Evolutionary conservation across 257 asterid species (phyloP).

Genomic region (Rehmannia glutinosa): DNA sequence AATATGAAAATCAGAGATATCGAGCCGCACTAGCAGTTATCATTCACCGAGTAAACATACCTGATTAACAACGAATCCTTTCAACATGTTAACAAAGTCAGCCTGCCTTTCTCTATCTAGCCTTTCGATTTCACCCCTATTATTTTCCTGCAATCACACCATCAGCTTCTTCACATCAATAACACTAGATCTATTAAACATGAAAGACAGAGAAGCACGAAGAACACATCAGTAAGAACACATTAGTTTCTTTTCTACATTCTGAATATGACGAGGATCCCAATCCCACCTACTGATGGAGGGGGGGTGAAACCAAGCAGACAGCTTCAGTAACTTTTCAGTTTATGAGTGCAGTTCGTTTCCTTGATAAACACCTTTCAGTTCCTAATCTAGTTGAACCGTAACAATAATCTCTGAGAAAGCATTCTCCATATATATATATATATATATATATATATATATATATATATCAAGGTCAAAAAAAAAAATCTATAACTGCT

Average conservation of each 20-base stretch:
- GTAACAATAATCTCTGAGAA: not conserved
- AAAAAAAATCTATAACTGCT: not conserved
- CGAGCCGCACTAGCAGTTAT: not conserved
- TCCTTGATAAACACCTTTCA: not conserved
- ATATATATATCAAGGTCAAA: not conserved
- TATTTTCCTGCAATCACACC: conserved; percentile 69
- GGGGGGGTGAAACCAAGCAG: not conserved
- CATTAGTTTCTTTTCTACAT: not conserved
- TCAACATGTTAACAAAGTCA: conserved; percentile 82
- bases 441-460: no score
- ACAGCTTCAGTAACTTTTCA: not conserved
- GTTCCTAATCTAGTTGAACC: not conserved
- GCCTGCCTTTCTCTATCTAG: conserved; percentile 64
- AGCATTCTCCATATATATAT: no score
- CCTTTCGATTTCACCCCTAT: conserved; percentile 76
- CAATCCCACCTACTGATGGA: not conserved
- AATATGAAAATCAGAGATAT: conserved; percentile 1
- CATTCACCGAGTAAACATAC: conserved; percentile 29
- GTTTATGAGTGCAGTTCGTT: not conserved
- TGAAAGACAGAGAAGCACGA: not conserved
- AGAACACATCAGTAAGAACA: not conserved
- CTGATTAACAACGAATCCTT: conserved; percentile 82
- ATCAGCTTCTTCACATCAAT: conserved; percentile 8
- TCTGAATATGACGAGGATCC: not conserved
- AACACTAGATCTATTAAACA: not conserved